Evolutionary conservation across 1,284 basidiomycete genomes (phyloP).

Genomic region (Peniophora sp.): DNA sequence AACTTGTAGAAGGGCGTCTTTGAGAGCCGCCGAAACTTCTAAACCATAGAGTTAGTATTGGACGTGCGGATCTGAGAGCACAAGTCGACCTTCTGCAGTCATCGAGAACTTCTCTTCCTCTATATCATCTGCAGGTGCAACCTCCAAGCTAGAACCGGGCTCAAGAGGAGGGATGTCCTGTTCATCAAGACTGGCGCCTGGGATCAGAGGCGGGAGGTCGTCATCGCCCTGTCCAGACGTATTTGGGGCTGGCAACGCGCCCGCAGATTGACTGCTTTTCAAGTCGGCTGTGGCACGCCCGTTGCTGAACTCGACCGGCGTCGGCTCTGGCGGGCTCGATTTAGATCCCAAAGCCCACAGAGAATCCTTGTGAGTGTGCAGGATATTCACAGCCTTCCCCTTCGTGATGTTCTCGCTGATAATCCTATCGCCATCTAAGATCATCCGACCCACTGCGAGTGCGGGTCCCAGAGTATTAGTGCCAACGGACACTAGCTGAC

Average conservation of each 20-base stretch:
- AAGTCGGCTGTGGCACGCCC: too few species aligned
- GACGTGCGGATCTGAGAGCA: background rate
- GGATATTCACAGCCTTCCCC: constrained; percentile 65
- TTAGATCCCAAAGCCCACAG: constrained; percentile 65
- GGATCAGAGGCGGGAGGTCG: too few species aligned
- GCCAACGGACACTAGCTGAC: constrained; percentile 53
- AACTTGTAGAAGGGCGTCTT: constrained; percentile 65
- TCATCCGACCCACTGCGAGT: constrained; percentile 66
- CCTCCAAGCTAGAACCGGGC: too few species aligned
- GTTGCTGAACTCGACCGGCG: background rate
- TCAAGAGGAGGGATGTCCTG: too few species aligned
- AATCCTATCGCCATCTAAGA: constrained; percentile 31
- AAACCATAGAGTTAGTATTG: constrained; percentile 3
- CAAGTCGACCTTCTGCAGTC: background rate
- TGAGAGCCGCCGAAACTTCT: constrained; percentile 64
- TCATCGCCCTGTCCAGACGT: too few species aligned
- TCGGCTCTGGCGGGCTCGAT: constrained; percentile 40
- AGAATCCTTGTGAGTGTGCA: constrained; percentile 67
- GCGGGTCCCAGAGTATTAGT: constrained; percentile 44
- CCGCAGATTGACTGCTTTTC: too few species aligned
- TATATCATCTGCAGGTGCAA: background rate
- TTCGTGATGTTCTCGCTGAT: constrained; percentile 36
- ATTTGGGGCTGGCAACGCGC: too few species aligned
- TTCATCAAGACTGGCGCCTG: too few species aligned
- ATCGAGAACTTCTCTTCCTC: background rate